Evolutionary conservation across 2,329 filamentous ascomycete genomes (phyloP).

Genomic region (Orbilia javanica): DNA sequence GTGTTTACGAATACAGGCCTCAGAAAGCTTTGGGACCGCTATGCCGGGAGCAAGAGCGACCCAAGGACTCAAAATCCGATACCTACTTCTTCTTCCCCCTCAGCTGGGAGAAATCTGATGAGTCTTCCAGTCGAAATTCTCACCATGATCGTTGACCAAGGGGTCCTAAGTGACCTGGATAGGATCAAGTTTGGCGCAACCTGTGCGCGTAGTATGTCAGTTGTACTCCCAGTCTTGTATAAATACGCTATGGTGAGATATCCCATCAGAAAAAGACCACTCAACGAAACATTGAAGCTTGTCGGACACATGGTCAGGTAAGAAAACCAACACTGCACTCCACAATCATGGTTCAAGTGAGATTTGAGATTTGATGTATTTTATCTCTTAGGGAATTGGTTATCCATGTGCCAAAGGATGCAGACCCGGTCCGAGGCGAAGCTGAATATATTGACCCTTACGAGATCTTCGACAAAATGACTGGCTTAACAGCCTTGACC

Average conservation of each 20-base stretch:
- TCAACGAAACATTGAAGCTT: slow-evolving; percentile 34
- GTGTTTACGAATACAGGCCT: neutral
- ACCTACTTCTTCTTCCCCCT: neutral
- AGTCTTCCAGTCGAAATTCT: slow-evolving; percentile 41
- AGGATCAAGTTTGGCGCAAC: slow-evolving; percentile 44
- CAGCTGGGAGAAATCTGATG: slow-evolving; percentile 9
- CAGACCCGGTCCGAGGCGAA: slow-evolving; percentile 36
- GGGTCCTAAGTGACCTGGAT: slow-evolving; percentile 18
- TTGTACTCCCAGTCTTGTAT: slow-evolving; percentile 44
- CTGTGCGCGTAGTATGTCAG: slow-evolving; percentile 28
- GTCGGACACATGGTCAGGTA: slow-evolving; percentile 51
- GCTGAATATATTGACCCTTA: slow-evolving; percentile 32
- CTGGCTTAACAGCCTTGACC: slow-evolving; percentile 27
- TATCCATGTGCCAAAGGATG: slow-evolving; percentile 31
- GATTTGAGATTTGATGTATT: no score
- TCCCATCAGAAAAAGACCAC: slow-evolving; percentile 31
- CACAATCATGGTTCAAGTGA: no score
- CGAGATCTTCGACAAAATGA: slow-evolving; percentile 53
- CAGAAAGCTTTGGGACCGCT: slow-evolving; percentile 3
- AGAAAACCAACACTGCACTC: neutral
- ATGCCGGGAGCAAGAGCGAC: neutral
- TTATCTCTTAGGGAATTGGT: slow-evolving; percentile 34
- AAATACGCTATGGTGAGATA: slow-evolving; percentile 49
- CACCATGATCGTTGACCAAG: slow-evolving; percentile 29
- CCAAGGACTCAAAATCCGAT: neutral